phyloP scores from a whole-genome alignment of 208 protist species.

The Borovskyia barvae region DNA sequence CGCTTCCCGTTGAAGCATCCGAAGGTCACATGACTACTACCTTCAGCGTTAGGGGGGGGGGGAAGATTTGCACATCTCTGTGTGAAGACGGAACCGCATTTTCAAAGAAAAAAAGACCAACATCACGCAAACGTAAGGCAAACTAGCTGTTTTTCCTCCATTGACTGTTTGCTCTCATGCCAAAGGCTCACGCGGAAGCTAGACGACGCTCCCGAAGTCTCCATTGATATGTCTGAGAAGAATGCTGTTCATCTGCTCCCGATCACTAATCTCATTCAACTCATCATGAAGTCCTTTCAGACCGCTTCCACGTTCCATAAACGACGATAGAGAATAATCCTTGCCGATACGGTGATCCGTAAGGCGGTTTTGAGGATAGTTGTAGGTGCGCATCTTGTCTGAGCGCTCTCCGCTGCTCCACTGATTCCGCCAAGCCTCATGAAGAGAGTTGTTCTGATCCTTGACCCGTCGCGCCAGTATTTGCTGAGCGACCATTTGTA shows the following conservation, averaged over 20 bases:
- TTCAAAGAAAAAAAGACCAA: not conserved
- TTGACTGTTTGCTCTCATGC: not conserved
- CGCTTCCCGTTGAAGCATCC: too few relatives aligned
- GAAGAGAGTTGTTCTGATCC: constrained; percentile 71
- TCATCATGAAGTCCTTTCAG: constrained; percentile 74
- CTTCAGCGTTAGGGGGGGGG: too few relatives aligned
- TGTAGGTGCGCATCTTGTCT: constrained; percentile 91
- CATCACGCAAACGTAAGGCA: not conserved
- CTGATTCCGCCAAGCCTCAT: constrained; percentile 78
- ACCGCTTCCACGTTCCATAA: constrained; percentile 74
- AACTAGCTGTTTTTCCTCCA: not conserved
- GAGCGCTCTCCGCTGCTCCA: constrained; percentile 89
- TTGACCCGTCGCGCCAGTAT: constrained; percentile 59
- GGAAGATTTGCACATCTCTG: too few relatives aligned
- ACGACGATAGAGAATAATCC: constrained; percentile 71
- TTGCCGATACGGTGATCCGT: constrained; percentile 88
- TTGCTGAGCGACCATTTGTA: constrained; percentile 87
- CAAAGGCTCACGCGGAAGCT: not conserved
- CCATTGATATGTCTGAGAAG: constrained; percentile 77
- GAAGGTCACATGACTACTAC: too few relatives aligned
- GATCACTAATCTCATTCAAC: constrained; percentile 73
- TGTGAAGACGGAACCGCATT: too few relatives aligned
- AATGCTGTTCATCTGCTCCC: constrained; percentile 50
- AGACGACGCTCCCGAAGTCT: constrained; percentile 56
- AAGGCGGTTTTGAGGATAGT: constrained; percentile 88